Evolutionary conservation across 2,329 filamentous ascomycete species (phyloP).

Genomic region (Celoporthe dispersa): DNA sequence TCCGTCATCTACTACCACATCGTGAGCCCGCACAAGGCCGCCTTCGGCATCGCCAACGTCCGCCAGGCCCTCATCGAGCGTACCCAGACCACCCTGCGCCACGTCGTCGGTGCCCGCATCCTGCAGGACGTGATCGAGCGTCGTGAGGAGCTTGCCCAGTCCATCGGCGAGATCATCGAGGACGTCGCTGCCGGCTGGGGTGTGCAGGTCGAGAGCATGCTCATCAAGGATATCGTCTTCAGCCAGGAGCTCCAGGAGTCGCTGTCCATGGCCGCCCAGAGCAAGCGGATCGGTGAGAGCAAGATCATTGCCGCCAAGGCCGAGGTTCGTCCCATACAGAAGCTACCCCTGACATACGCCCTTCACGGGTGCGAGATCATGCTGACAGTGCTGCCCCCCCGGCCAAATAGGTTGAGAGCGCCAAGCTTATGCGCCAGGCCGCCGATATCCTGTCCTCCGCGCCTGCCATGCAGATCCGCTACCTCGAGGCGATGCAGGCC

Average conservation of each 20-base stretch:
- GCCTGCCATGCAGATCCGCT: slow-evolving; percentile 97
- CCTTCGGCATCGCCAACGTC: slow-evolving; percentile 94
- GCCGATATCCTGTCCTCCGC: slow-evolving; percentile 91
- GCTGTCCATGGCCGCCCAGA: slow-evolving; percentile 96
- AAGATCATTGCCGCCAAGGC: slow-evolving; percentile 98
- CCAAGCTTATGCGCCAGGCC: slow-evolving; percentile 91
- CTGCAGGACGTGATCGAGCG: slow-evolving; percentile 98
- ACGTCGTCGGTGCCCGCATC: slow-evolving; percentile 93
- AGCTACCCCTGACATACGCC: background rate
- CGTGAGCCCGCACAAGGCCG: slow-evolving; percentile 90
- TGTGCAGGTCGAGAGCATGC: slow-evolving; percentile 95
- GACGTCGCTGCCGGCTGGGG: slow-evolving; percentile 94
- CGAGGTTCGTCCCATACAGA: slow-evolving; percentile 54
- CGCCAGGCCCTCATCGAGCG: slow-evolving; percentile 96
- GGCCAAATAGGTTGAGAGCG: slow-evolving; percentile 78
- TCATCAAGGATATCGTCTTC: slow-evolving; percentile 99
- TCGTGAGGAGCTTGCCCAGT: slow-evolving; percentile 93
- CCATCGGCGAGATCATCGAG: slow-evolving; percentile 96
- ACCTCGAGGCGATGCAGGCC: slow-evolving; percentile 97
- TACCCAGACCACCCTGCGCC: slow-evolving; percentile 95
- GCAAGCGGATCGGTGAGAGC: slow-evolving; percentile 96
- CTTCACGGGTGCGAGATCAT: background rate
- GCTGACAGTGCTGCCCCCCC: slow-evolving; percentile 21
- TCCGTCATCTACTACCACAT: slow-evolving; percentile 99
- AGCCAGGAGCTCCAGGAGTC: slow-evolving; percentile 93